A percentile compares a stretch with the other conserved stretches of the same genome.
phyloP scores from a whole-genome alignment of 139 green algal species.

The Micromonas pusilla region DNA sequence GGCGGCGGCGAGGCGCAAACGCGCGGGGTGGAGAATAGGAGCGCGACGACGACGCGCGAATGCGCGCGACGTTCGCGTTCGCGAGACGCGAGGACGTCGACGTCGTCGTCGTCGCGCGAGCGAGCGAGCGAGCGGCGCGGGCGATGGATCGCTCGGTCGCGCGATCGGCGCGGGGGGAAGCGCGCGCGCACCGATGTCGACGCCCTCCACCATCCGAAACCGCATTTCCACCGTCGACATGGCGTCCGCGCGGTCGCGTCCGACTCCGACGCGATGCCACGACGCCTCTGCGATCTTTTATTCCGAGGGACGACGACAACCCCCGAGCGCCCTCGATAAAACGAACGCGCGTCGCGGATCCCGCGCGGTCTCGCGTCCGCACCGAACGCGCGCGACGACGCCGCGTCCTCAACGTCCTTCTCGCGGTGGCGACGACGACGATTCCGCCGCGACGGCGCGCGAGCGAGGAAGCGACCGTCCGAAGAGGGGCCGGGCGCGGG shows the following conservation, averaged over 20 bases:
- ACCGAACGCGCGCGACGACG: no score
- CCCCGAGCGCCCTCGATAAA: no score
- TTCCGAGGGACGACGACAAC: no score
- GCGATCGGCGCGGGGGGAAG: not conserved
- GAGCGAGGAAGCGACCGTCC: no score
- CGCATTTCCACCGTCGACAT: not conserved
- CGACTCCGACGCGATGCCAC: not conserved
- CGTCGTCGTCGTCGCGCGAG: not conserved
- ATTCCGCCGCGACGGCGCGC: no score
- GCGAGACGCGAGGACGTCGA: not conserved
- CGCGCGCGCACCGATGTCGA: not conserved
- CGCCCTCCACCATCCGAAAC: not conserved
- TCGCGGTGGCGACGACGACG: no score
- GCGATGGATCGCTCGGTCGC: not conserved
- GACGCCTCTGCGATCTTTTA: not conserved
- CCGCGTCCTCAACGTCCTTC: no score
- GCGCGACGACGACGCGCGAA: not conserved
- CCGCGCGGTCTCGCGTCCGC: no score
- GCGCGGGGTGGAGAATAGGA: no score
- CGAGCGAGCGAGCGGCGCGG: not conserved
- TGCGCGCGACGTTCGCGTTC: not conserved
- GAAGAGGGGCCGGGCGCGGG: no score
- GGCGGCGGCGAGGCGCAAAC: no score
- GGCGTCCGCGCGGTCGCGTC: not conserved
- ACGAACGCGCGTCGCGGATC: no score